Percentiles rank a stretch among this genome's conserved stretches.
phyloP scores from a whole-genome alignment of 768 basidiomycete species.

The Serendipita sp. region DNA sequence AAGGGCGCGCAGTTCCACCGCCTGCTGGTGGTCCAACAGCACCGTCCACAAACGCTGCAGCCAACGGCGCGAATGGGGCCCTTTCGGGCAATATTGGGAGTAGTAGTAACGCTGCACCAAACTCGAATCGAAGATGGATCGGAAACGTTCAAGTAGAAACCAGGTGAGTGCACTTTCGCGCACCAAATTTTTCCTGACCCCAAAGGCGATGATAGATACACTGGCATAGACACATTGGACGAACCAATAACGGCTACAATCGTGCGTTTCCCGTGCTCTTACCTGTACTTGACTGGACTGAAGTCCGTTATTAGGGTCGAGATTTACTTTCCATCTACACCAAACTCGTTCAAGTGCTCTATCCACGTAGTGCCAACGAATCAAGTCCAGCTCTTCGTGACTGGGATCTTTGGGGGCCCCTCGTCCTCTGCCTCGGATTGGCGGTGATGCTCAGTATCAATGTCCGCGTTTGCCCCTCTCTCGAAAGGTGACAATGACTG shows the following conservation, averaged over 20 bases:
- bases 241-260: slow-evolving; percentile 84
- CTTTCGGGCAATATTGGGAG: slow-evolving; percentile 59
- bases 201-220: slow-evolving; percentile 45
- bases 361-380: slow-evolving; percentile 53
- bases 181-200: too few relatives aligned
- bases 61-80: slow-evolving; percentile 18
- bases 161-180: slow-evolving; percentile 33
- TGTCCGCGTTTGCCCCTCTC: slow-evolving; percentile 26
- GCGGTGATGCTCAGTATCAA: slow-evolving; percentile 78
- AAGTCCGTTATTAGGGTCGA: slow-evolving; percentile 41
- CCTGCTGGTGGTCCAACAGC: slow-evolving; percentile 24
- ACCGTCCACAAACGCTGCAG: not conserved
- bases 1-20: slow-evolving; percentile 44
- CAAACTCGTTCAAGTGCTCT: slow-evolving; percentile 87
- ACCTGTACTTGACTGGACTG: slow-evolving; percentile 4
- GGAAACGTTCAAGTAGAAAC: slow-evolving; percentile 86
- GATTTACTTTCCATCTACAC: slow-evolving; percentile 83
- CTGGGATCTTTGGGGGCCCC: slow-evolving; percentile 97
- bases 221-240: slow-evolving; percentile 80
- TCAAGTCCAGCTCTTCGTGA: slow-evolving; percentile 82
- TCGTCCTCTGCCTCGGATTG: slow-evolving; percentile 64
- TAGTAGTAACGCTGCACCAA: slow-evolving; percentile 20
- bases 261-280: slow-evolving; percentile 32
- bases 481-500: not conserved
- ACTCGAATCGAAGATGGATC: slow-evolving; percentile 43